These are phyloP conservation scores for Saccharum spontaneum DNA, from an alignment of 176 grass and related monocot genomes.

Conservation along the genomic window DNA sequence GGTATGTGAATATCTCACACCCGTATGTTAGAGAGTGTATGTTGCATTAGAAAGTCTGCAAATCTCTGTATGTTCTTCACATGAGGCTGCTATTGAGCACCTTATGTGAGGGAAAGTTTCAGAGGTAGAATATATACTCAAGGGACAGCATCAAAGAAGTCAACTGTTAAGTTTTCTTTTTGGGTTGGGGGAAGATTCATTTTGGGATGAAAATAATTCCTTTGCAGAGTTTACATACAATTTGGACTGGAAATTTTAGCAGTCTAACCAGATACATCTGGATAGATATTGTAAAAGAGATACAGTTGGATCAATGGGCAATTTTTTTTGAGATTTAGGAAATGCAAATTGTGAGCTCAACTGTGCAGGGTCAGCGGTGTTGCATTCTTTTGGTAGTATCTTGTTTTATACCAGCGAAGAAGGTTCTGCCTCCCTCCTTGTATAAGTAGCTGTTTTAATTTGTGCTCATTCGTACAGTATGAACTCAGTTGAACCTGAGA, in stretches of 20 bases:
- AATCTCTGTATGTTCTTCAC: conserved; percentile 42
- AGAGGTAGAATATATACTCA: conserved; percentile 65
- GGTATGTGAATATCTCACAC: conserved; percentile 70
- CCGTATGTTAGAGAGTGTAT: conserved; percentile 69
- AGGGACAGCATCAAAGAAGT: conserved; percentile 52
- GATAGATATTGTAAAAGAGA: conserved; percentile 63
- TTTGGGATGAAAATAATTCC: conserved; percentile 69
- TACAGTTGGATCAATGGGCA: conserved; percentile 44
- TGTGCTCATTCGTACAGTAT: conserved; percentile 22
- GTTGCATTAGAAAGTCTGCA: conserved; percentile 50
- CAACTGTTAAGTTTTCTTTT: conserved; percentile 69
- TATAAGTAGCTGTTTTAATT: conserved; percentile 31
- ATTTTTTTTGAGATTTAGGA: conserved; percentile 41
- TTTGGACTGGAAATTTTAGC: conserved; percentile 50
- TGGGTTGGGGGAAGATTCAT: conserved; percentile 58
- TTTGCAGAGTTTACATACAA: conserved; percentile 60
- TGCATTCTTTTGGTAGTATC: conserved; percentile 48
- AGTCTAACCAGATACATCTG: conserved; percentile 60
- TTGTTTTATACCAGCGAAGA: conserved; percentile 43
- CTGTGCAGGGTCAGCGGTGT: conserved; percentile 38
- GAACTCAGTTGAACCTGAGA: conserved; percentile 25
- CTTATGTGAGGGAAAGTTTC: conserved; percentile 54
- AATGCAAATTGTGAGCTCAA: conserved; percentile 44
- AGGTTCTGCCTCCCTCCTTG: conserved; percentile 25
- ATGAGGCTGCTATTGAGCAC: conserved; percentile 46